Conservation (phyloP, 2,329 filamentous ascomycete genomes). For the Aphanocladium album region DNA sequence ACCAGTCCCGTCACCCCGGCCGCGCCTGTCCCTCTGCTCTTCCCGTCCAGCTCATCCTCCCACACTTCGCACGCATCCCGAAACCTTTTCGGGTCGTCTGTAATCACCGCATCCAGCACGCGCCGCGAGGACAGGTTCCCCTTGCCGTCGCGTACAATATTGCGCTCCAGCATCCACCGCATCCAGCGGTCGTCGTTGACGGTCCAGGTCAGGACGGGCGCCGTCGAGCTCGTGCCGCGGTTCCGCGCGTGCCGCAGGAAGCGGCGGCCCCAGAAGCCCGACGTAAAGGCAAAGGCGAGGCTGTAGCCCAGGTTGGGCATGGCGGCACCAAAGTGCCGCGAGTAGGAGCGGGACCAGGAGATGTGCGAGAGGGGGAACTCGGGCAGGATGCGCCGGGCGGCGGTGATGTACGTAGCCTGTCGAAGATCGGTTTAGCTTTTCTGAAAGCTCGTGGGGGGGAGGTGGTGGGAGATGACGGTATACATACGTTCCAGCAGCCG, state of each 20-base stretch:
- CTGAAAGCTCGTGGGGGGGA: too few species aligned
- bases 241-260: conserved; percentile 59
- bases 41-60: conserved; percentile 30
- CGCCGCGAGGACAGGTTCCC: background rate
- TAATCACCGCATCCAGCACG: conserved; percentile 73
- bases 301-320: conserved; percentile 70
- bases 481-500: conserved; percentile 71
- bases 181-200: conserved; percentile 76
- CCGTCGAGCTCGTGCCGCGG: conserved; percentile 34
- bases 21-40: conserved; percentile 11
- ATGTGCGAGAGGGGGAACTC: conserved; percentile 63
- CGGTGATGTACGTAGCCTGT: conserved; percentile 61
- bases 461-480: background rate
- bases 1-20: conserved; percentile 10
- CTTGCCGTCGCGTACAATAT: conserved; percentile 26
- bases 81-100: conserved; percentile 71
- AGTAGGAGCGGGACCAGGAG: conserved; percentile 61
- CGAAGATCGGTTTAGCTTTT: background rate
- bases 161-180: conserved; percentile 65
- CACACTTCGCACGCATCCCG: conserved; percentile 50
- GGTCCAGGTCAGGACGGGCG: conserved; percentile 71
- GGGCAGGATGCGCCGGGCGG: conserved; percentile 58
- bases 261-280: conserved; percentile 58
- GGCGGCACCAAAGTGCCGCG: conserved; percentile 58
- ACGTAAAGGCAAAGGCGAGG: conserved; percentile 63